phyloP scores from a whole-genome alignment of 2,329 filamentous ascomycete species.

The Diaporthe sp. region DNA sequence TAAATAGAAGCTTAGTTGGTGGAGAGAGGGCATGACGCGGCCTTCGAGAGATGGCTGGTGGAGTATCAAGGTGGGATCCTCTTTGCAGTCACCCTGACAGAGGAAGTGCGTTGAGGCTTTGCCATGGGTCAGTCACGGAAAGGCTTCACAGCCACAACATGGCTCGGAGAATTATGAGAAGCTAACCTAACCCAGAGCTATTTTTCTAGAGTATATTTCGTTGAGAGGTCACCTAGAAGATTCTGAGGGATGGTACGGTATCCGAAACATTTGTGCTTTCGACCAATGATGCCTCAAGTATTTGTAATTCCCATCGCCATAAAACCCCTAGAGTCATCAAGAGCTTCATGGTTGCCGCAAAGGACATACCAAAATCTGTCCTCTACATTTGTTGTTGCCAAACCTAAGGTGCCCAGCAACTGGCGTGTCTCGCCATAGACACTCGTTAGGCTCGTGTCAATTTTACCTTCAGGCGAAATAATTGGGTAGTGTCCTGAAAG shows the following conservation, averaged over 20 bases:
- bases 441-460: no score
- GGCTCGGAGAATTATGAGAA: background rate
- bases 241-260: background rate
- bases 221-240: background rate
- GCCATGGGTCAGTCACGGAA: background rate
- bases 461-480: no score
- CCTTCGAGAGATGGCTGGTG: background rate
- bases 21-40: background rate
- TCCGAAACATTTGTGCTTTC: background rate
- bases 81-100: background rate
- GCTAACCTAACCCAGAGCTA: background rate
- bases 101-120: background rate
- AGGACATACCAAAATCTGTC: background rate
- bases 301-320: no score
- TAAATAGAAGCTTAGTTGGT: background rate
- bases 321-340: rapidly evolving
- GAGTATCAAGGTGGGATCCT: background rate
- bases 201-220: background rate
- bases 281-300: background rate
- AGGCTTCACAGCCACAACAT: background rate
- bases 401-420: background rate
- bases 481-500: no score
- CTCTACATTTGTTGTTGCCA: background rate
- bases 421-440: no score
- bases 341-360: background rate